Evolutionary conservation across 306 rosid genomes (phyloP), one percentile per base, ranked within the genome.

Genomic region (Cucumis hystrix): DNA sequence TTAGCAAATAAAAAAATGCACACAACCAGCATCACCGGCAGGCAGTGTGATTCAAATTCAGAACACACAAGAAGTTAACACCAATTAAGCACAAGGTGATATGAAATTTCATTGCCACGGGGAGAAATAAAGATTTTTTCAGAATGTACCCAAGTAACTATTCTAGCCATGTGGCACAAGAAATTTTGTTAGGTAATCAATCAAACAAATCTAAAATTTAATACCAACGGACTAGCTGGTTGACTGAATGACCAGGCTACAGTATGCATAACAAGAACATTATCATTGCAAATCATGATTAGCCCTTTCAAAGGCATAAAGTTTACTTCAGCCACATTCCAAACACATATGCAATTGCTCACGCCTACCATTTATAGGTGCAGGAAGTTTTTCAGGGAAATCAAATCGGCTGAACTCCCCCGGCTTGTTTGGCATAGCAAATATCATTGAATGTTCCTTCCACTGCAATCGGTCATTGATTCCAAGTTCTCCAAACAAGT

Each of bases 361-460:
- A 75, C 76, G 80, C 89, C 81, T 80, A 95, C 98, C 98, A 84
- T 95, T 95, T 79, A 95, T 67, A 65, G 98, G 98, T 41, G 97
- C 79, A 20, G 98, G 98, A 79, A 95, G 90, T 78, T 78, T 83
- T 11, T 95, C 97, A 1, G 86, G 88, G 72, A 95, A 95, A 84
- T 95, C 97, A 88, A 95, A 95, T 83, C 98, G 86, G 75, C 98
- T 95, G 87, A 92, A 95, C 80, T 92, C 91, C 47, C 98, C 98
- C 23, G 98, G 98, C 86, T 92, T 95, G 68, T 64, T 95, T 73
- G 98, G 98, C 96, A 90, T 87, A 65, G 98, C 98, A 88, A 95
- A 95, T 77, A 95, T 95, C 98, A 95, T 95, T 78, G 98, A 87
- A 83, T 95, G 98, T 72, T 95, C 97, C 87, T 95, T 95, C 98